Percentiles rank a stretch among this genome's conserved stretches.
These are phyloP conservation scores for Tanozyma kutaoensis DNA, from an alignment of 805 yeast genomes.

Conservation along the genomic window DNA sequence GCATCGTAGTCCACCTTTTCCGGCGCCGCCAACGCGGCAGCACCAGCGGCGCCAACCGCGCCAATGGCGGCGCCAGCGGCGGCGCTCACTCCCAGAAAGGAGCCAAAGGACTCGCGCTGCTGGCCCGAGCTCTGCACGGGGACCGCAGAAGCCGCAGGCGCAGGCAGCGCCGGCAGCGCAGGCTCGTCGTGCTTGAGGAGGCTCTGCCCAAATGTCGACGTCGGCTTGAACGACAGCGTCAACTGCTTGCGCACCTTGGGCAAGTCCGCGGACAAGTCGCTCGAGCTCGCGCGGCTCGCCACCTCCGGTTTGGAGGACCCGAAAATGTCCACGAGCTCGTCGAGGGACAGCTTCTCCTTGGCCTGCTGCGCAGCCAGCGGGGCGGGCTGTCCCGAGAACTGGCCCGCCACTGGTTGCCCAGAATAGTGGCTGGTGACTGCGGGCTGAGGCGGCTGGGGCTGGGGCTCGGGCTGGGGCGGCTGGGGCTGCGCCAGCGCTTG, in stretches of 20 bases:
- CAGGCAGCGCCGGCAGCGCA: conserved; percentile 6
- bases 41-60: background rate
- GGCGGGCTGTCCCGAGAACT: no score
- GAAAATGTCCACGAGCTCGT: conserved; percentile 46
- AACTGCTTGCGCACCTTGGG: conserved; percentile 20
- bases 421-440: no score
- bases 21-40: conserved; percentile 3
- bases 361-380: no score
- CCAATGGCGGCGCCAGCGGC: background rate
- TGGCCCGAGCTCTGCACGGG: no score
- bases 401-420: no score
- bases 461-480: background rate
- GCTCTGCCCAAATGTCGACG: conserved; percentile 76
- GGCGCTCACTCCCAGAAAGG: background rate
- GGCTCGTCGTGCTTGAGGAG: no score
- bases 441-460: conserved; percentile 14
- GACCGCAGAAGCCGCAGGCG: conserved; percentile 8
- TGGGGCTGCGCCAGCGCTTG: conserved; percentile 2
- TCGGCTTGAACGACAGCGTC: conserved; percentile 53
- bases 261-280: conserved; percentile 17
- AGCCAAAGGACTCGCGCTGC: conserved; percentile 12
- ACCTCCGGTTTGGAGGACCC: conserved; percentile 12
- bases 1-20: conserved; percentile 35
- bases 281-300: conserved; percentile 14
- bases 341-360: conserved; percentile 44